A percentile compares a stretch with the other conserved stretches of the same genome.
Evolutionary conservation across 2,329 filamentous ascomycete species (phyloP).

Genomic region (Tolypocladium tropicale): DNA sequence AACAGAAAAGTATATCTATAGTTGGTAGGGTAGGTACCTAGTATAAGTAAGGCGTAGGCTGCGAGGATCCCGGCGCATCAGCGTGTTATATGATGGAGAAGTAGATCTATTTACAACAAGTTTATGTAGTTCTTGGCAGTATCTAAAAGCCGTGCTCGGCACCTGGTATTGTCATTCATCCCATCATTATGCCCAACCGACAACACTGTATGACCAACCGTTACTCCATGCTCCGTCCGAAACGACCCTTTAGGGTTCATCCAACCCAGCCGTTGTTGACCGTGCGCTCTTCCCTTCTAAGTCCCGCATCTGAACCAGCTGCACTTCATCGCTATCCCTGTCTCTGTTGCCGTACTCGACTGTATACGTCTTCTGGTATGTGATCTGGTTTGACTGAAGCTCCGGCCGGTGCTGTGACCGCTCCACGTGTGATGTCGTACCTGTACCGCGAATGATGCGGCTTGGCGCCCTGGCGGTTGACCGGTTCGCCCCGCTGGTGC

Average conservation of each 20-base stretch:
- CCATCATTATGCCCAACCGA: not conserved
- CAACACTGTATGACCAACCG: not conserved
- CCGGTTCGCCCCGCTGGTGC: slow-evolving; percentile 5
- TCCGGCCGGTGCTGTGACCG: slow-evolving; percentile 8
- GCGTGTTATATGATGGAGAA: not conserved
- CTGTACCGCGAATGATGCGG: slow-evolving; percentile 10
- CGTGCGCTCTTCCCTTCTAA: slow-evolving; percentile 3
- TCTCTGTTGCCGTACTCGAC: slow-evolving; percentile 19
- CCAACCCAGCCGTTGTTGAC: not conserved
- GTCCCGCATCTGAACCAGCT: slow-evolving; percentile 19
- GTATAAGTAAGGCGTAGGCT: too few relatives aligned
- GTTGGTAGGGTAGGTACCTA: too few relatives aligned
- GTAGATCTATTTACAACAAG: not conserved
- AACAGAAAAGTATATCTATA: too few relatives aligned
- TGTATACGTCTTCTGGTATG: slow-evolving; percentile 21
- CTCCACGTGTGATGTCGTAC: slow-evolving; percentile 13
- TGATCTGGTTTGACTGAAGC: slow-evolving; percentile 16
- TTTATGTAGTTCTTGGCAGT: not conserved
- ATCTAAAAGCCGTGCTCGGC: not conserved
- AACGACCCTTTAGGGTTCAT: not conserved
- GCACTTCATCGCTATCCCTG: slow-evolving; percentile 17
- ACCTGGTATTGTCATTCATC: not conserved
- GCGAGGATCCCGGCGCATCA: too few relatives aligned
- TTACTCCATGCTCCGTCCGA: too few relatives aligned
- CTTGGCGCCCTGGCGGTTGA: slow-evolving; percentile 5